Base-by-base conservation (phyloP, 2,329 filamentous ascomycete species). In the Curvularia lunata region DNA sequence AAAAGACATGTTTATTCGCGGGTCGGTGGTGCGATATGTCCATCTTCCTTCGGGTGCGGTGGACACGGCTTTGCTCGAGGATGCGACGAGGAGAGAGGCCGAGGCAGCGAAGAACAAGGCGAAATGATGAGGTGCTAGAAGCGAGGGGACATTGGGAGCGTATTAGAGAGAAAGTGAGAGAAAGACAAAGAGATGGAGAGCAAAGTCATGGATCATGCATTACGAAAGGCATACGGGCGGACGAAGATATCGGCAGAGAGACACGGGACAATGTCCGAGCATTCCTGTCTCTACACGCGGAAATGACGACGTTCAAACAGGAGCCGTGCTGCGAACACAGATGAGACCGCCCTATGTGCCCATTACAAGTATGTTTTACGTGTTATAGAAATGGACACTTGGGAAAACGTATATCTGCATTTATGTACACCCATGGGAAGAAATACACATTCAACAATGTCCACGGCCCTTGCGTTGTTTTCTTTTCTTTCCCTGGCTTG, bases 1-100 rank as follows among this genome's bases (percentile, higher is more conserved):
- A 65, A 96, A 96, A 82, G 97, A 96, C 74, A 92, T 97, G 79
- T 97, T 97, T 75, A 96, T 97, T 72, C 86, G 93, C 71, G 93
- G 93, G 30, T 96, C 91, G 55, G 93, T 97, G 43, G 93, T 97
- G 64, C 85, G 93, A 68, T 97, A 97, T 73, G 92, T 97, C 48
- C 91, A 97, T 77, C 81, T 97, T 49, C 92, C 93, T 0, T 88
- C 89, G 7, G 85, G 83, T 27, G 89, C 91, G 42, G 92, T 97
- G 38, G 93, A 97, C 74, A 89, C 92, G 25, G 89, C 91, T 32
- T 79, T 97, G 62, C 79, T 97, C 61, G 93, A 97, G 81, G 93
- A 97, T 81, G 93, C 93, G 19, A 96, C 74, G 47, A 65, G 74
- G 66, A 66, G 73, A 58, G 73, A 75, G 54, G 73, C 73, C 3